phyloP scores from a whole-genome alignment of 495 filamentous ascomycete species.

The Annulohypoxylon nitens region DNA sequence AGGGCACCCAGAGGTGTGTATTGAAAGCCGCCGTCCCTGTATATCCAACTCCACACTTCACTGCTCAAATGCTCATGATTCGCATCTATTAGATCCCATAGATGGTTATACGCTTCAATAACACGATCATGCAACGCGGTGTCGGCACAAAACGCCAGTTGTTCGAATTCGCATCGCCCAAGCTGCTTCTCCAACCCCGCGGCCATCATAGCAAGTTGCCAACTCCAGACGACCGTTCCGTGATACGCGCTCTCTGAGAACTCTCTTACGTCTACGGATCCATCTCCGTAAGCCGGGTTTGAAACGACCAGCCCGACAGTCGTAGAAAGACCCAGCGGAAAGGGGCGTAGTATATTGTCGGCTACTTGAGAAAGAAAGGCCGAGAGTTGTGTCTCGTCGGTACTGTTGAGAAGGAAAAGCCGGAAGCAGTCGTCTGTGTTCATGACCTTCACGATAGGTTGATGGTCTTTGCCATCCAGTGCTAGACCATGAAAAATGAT shows the following conservation, averaged over 20 bases:
- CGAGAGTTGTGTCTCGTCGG: constrained; percentile 68
- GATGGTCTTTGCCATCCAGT: constrained; percentile 66
- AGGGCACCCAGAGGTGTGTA: constrained; percentile 66
- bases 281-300: constrained; percentile 71
- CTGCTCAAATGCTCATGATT: constrained; percentile 65
- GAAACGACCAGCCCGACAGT: constrained; percentile 69
- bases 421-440: constrained; percentile 76
- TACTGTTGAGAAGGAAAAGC: constrained; percentile 71
- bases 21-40: constrained; percentile 61
- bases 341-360: constrained; percentile 67
- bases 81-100: constrained; percentile 71
- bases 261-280: constrained; percentile 62
- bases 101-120: constrained; percentile 67
- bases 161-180: constrained; percentile 57
- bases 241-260: constrained; percentile 72
- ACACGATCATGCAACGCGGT: constrained; percentile 62
- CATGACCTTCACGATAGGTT: constrained; percentile 68
- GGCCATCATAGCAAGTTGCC: constrained; percentile 76
- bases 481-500: constrained; percentile 66
- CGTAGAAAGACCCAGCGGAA: constrained; percentile 71
- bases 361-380: constrained; percentile 67
- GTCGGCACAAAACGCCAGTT: constrained; percentile 65
- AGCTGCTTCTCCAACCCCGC: constrained; percentile 65
- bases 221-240: constrained; percentile 75
- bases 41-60: constrained; percentile 76